These are phyloP conservation scores for Penicillium ochrochloron DNA, from an alignment of 495 filamentous ascomycete genomes.

Conservation along the genomic window DNA sequence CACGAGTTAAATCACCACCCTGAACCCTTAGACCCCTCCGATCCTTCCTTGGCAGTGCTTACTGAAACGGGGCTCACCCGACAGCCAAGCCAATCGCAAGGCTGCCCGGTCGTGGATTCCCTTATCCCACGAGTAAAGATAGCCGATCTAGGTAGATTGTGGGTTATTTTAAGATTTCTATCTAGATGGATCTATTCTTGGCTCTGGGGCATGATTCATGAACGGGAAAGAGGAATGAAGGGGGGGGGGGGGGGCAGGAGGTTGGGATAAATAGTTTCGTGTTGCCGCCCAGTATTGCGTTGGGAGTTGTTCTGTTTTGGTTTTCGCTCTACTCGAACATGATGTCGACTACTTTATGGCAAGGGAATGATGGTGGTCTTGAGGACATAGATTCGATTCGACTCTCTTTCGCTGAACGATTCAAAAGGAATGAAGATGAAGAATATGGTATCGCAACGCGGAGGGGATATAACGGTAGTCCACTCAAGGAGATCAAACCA, in stretches of 20 bases:
- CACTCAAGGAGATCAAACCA: background rate
- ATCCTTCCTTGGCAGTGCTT: conserved; percentile 29
- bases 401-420: background rate
- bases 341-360: background rate
- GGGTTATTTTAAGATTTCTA: conserved; percentile 12
- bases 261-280: conserved; percentile 5
- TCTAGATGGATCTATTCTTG: background rate
- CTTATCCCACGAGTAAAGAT: background rate
- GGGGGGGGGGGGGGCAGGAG: background rate
- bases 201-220: too few species aligned
- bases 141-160: conserved; percentile 2
- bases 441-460: background rate
- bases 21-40: conserved; percentile 3
- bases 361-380: too few species aligned
- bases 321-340: background rate
- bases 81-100: conserved; percentile 14
- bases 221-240: background rate
- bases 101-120: background rate
- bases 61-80: conserved; percentile 21
- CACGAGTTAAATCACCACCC: background rate
- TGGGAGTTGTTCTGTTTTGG: background rate
- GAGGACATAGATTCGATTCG: background rate
- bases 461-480: conserved; percentile 2
- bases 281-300: background rate
- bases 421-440: background rate